Base-by-base conservation (phyloP, 1,139 yeast genomes). In the Candida buenavistaensis region DNA sequence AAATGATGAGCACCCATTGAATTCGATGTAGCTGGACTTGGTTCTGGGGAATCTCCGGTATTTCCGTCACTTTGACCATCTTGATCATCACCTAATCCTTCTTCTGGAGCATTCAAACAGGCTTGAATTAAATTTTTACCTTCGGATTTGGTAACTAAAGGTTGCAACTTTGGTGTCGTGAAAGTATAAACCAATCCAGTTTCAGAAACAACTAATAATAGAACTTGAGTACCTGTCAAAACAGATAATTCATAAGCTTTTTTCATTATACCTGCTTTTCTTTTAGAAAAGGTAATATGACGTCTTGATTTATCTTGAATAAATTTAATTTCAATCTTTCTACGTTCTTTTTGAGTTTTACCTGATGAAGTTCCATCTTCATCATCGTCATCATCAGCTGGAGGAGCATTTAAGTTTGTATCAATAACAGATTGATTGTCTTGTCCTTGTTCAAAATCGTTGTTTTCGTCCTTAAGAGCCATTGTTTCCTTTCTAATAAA, bases 221-320 rank as follows among this genome's bases (percentile, higher is more conserved):
- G 74, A 23, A 92, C 97, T 63, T 92, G 98, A 27, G 97, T 92
- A 34, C 98, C 98, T 7, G 98, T 92, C 50, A 92, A 75, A 33
- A 94, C 97, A 16, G 95, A 83, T 48, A 92, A 75, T 61, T 92
- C 98, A 64, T 92, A 92, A 12, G 98, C 98, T 69, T 84, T 92
- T 68, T 92, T 92, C 98, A 92, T 92, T 54, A 92, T 92, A 46
- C 98, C 98, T 28, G 97, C 97, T 65, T 92, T 90, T 64, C 98
- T 85, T 69, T 92, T 92, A 36, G 96, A 87, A 54, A 92, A 92
- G 17, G 98, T 92, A 51, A 92, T 92, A 64, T 92, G 98, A 56
- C 98, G 88, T 62, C 97, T 82, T 21, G 96, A 87, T 67, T 92
- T 92, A 64, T 92, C 97, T 64, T 90, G 96, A 54, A 92, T 92